Conservation (phyloP, 1,139 yeast genomes). For the Yamadazyma sp. region DNA sequence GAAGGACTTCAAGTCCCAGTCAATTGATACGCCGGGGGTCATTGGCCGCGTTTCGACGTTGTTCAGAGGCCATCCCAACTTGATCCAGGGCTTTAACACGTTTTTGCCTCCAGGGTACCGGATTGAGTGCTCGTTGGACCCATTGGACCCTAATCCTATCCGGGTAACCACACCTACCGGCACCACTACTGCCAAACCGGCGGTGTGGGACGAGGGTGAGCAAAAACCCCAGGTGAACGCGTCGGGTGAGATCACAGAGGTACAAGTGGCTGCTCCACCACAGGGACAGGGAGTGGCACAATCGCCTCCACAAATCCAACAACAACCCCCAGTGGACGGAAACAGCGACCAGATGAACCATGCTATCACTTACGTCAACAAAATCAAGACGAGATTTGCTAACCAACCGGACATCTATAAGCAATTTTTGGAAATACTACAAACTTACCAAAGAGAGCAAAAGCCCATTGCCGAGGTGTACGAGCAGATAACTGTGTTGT, state of each 20-base stretch:
- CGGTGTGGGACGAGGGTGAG: slow-evolving; percentile 30
- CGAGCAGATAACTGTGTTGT: slow-evolving; percentile 84
- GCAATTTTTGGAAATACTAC: slow-evolving; percentile 89
- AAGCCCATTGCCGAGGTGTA: slow-evolving; percentile 94
- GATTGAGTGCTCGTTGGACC: slow-evolving; percentile 87
- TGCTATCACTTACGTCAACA: slow-evolving; percentile 93
- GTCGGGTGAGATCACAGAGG: background rate
- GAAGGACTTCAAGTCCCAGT: slow-evolving; percentile 97
- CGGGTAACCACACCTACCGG: slow-evolving; percentile 96
- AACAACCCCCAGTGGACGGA: slow-evolving; percentile 45
- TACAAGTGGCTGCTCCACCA: background rate
- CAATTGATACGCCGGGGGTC: slow-evolving; percentile 97
- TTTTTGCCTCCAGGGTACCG: slow-evolving; percentile 96
- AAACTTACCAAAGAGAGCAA: slow-evolving; percentile 94
- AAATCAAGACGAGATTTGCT: slow-evolving; percentile 90
- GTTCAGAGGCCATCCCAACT: slow-evolving; percentile 87
- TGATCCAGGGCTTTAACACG: slow-evolving; percentile 96
- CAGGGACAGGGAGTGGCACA: slow-evolving; percentile 4
- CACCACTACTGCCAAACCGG: slow-evolving; percentile 64
- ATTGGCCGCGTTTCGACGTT: slow-evolving; percentile 90
- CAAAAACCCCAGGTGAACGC: slow-evolving; percentile 1
- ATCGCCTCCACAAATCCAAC: slow-evolving; percentile 4
- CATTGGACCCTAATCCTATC: slow-evolving; percentile 89
- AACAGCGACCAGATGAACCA: slow-evolving; percentile 91
- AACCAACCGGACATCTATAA: slow-evolving; percentile 95